phyloP scores from a whole-genome alignment of 305 asterid species.

The Rubia balearica region DNA sequence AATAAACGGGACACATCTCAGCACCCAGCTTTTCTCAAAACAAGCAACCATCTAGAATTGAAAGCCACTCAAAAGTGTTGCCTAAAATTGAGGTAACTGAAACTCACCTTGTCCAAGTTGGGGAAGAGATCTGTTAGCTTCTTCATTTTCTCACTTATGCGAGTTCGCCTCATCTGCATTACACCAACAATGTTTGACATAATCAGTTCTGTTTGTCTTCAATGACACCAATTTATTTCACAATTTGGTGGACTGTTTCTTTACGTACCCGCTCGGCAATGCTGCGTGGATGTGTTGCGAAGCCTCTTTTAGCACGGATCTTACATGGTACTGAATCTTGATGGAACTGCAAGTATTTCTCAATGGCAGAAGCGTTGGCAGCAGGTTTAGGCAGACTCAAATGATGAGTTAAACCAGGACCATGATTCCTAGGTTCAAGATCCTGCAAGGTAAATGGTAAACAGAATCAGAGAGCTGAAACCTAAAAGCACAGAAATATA shows the following conservation, averaged over 20 bases:
- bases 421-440: conserved; percentile 36
- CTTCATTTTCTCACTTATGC: conserved; percentile 87
- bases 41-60: background rate
- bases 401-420: conserved; percentile 54
- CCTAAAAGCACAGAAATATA: background rate
- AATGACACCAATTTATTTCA: background rate
- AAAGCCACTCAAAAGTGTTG: background rate
- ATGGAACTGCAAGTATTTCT: conserved; percentile 60
- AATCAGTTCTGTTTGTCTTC: background rate
- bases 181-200: background rate
- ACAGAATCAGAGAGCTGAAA: conserved; percentile 2
- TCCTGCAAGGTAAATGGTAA: conserved; percentile 28
- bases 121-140: conserved; percentile 93
- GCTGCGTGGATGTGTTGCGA: conserved; percentile 87
- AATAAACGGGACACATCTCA: conserved; percentile 5
- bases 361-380: conserved; percentile 44
- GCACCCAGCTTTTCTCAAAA: background rate
- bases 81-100: background rate
- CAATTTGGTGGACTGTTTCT: conserved; percentile 11
- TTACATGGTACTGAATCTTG: conserved; percentile 62
- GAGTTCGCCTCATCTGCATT: conserved; percentile 61
- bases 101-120: conserved; percentile 78
- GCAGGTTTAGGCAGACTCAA: conserved; percentile 77
- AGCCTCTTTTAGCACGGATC: conserved; percentile 81
- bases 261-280: conserved; percentile 79